Evolutionary conservation across 805 yeast genomes (phyloP).

Genomic region (Yamadazyma insecticola): DNA sequence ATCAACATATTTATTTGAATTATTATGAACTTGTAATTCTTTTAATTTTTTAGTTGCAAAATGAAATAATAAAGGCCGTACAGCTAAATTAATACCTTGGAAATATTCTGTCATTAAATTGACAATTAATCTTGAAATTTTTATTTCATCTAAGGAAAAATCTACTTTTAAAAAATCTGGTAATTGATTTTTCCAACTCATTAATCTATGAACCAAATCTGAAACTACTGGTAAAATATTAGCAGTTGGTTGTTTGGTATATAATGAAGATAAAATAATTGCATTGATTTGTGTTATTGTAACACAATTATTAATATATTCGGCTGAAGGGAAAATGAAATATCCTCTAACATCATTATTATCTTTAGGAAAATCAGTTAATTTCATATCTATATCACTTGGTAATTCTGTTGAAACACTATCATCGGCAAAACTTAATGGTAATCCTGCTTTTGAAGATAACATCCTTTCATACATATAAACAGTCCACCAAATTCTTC

Average conservation of each 20-base stretch:
- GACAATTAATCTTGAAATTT: constrained; percentile 61
- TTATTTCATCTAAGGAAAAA: constrained; percentile 48
- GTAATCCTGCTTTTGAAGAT: constrained; percentile 78
- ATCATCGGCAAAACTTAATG: constrained; percentile 73
- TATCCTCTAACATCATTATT: constrained; percentile 54
- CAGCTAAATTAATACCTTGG: constrained; percentile 77
- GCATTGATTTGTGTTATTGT: constrained; percentile 78
- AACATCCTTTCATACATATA: constrained; percentile 63
- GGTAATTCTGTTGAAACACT: constrained; percentile 79
- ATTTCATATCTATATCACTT: constrained; percentile 60
- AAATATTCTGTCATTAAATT: constrained; percentile 80
- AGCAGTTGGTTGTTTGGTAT: constrained; percentile 72
- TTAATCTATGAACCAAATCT: constrained; percentile 59
- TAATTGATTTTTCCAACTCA: constrained; percentile 62
- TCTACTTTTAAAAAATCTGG: constrained; percentile 66
- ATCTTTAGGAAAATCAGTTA: constrained; percentile 30
- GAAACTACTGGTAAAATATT: constrained; percentile 72
- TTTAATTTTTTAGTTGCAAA: constrained; percentile 66
- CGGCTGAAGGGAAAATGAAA: constrained; percentile 76
- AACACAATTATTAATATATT: constrained; percentile 70
- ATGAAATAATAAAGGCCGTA: constrained; percentile 71
- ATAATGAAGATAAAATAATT: constrained; percentile 60
- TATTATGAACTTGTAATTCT: constrained; percentile 36
- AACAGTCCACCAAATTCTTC: constrained; percentile 47
- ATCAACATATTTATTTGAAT: constrained; percentile 52